Evolutionary conservation across 208 protist species (phyloP), one percentile per base, ranked within the genome.

Genomic region (Crithidia bombi): DNA sequence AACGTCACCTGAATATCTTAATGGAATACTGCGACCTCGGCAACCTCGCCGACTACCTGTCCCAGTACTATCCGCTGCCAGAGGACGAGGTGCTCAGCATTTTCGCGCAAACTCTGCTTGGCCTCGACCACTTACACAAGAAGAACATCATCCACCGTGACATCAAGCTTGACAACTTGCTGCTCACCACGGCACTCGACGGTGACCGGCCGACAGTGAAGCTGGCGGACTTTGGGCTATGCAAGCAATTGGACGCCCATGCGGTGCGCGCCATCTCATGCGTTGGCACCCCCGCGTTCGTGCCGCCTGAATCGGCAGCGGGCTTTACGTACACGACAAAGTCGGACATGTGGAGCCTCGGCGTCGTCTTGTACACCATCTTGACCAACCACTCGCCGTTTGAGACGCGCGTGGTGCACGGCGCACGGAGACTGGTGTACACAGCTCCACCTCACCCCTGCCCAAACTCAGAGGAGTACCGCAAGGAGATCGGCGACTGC

Each of bases 91-190:
- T 94, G 14, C 33, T 86, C 25, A 79, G 71, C 15, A 71, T 91
- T 32, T 75, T 91, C 51, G 81, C 72, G 21, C 89, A 94, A 69
- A 44, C 90, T 2, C 73, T 94, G 17, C 77, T 94, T 9, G 89
- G 78, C 1, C 73, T 94, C 14, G 85, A 90, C 33, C 86, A 94
- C 55, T 61, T 94, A 25, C 89, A 94, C 73, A 52, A 87, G 26
- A 81, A 83, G 35, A 76, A 86, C 63, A 94, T 72, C 51, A 79
- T 99, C 12, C 98, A 99, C 73, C 87, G 98, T n/a, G 97, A 98
- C 77, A 98, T 98, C 56, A 98, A 98, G 54, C 95, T 93, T 2
- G 93, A 95, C 78, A 98, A 98, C 56, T 93, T 97, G 26, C 63
- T 94, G 28, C 74, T 94, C n/a, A 41, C 15, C 44, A 38, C 32